Conservation (phyloP, 2,329 filamentous ascomycete genomes). For the Diplodia intermedia region DNA sequence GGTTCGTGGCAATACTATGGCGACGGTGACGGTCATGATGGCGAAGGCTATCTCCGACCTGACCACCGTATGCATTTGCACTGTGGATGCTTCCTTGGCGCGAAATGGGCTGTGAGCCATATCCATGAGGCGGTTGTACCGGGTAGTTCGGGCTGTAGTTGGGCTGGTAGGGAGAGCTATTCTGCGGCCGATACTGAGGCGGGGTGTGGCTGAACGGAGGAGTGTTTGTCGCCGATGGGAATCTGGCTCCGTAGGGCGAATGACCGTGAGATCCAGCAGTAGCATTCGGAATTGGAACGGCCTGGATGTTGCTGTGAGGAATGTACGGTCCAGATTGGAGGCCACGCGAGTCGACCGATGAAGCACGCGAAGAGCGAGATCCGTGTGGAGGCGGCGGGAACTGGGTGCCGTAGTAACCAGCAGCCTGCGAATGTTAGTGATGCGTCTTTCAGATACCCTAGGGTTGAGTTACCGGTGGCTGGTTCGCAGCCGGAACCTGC, state of each 20-base stretch:
- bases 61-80: conserved; percentile 15
- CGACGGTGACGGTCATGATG: conserved; percentile 18
- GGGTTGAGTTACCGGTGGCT: conserved; percentile 10
- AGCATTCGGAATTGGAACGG: neutral
- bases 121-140: neutral
- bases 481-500: neutral
- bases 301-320: conserved; percentile 30
- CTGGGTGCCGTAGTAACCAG: conserved; percentile 28
- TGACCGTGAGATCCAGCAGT: neutral
- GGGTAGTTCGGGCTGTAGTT: conserved; percentile 26
- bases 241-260: conserved; percentile 14
- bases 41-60: conserved; percentile 6
- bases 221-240: conserved; percentile 17
- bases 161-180: conserved; percentile 29
- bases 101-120: conserved; percentile 15
- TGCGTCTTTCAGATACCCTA: neutral
- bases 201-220: conserved; percentile 19
- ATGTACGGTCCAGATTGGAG: conserved; percentile 23
- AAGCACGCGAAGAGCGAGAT: conserved; percentile 28
- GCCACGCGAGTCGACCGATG: conserved; percentile 29
- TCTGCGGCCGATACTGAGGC: conserved; percentile 19
- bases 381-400: conserved; percentile 28
- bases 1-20: conserved; percentile 40
- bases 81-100: conserved; percentile 17
- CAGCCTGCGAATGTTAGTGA: conserved; percentile 2